Conservation (phyloP, 257 asterid genomes). For the Scutellaria baicalensis region DNA sequence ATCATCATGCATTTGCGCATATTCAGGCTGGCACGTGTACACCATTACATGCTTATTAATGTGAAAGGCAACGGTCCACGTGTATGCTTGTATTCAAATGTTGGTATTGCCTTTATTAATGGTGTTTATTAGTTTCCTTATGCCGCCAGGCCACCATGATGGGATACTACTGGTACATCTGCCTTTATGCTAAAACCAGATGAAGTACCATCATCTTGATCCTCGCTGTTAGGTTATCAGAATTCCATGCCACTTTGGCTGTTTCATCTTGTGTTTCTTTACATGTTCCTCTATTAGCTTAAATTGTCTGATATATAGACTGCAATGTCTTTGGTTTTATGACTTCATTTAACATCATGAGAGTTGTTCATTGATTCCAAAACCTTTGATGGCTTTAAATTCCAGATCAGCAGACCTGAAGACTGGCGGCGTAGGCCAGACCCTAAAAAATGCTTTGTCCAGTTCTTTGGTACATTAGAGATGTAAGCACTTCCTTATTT, state of each 20-base stretch:
- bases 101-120: not conserved
- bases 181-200: not conserved
- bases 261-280: not conserved
- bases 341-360: not conserved
- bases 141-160: slow-evolving; percentile 12
- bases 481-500: slow-evolving; percentile 48
- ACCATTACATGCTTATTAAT: not conserved
- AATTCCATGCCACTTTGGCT: not conserved
- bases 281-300: not conserved
- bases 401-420: slow-evolving; percentile 79
- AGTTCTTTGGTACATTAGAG: slow-evolving; percentile 80
- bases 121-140: not conserved
- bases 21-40: not conserved
- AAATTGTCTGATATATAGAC: not conserved
- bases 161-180: not conserved
- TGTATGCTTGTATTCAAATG: not conserved
- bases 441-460: slow-evolving; percentile 71
- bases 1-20: not conserved
- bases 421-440: slow-evolving; percentile 62
- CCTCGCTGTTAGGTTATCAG: slow-evolving; percentile 5
- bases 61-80: too few relatives aligned
- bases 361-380: slow-evolving; percentile 7
- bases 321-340: not conserved
- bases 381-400: slow-evolving; percentile 13
- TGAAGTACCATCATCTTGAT: slow-evolving; percentile 5